Evolutionary conservation across 176 grass and related monocot species (phyloP), one percentile per base, ranked within the genome.

Genomic region (Luzula sylvatica): DNA sequence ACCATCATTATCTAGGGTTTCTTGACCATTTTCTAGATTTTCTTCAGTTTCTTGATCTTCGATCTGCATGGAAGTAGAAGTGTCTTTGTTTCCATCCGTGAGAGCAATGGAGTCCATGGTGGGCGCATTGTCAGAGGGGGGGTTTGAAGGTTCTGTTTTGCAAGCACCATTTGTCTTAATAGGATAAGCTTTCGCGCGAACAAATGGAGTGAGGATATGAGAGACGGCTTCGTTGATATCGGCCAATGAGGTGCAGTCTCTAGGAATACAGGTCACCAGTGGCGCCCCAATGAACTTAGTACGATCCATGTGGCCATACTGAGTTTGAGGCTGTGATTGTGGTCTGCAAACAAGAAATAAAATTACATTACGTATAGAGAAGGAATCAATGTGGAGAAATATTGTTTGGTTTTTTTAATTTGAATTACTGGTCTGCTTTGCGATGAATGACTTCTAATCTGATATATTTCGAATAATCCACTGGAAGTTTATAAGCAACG

Each of bases 401-500:
- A 49, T 30, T 16, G 38, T 48, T 19, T 63, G 49, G 41, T 53
- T 64, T 64, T 28, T 26, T 25, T 15, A 55, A 3, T 42, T n/a
- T n/a, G n/a, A 35, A n/a, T 73, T 50, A 98, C 93, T 78, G 78
- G 38, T 98, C 86, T 21, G 65, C 67, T 66, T 70, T 75, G 19
- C 48, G 50, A 67, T 98, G 86, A 22, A 77, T 52, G 50, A 98
- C 90, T 46, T 98, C 93, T 47, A 98, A 18, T 65, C 75, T 92
- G 21, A 75, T 14, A 69, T 80, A 55, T 50, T 75, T 86, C 58
- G 79, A 85, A 83, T 82, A 56, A 24, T 66, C 74, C 74, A 45
- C 60, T 28, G 81, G 93, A 35, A 98, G 78, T 61, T 67, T 98
- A 58, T 98, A 98, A 2, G 81, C 93, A 43, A 98, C 81, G 59